Percentiles rank a stretch among this genome's conserved stretches.
phyloP scores from a whole-genome alignment of 2,329 filamentous ascomycete genomes.

The Alternaria arborescens region DNA sequence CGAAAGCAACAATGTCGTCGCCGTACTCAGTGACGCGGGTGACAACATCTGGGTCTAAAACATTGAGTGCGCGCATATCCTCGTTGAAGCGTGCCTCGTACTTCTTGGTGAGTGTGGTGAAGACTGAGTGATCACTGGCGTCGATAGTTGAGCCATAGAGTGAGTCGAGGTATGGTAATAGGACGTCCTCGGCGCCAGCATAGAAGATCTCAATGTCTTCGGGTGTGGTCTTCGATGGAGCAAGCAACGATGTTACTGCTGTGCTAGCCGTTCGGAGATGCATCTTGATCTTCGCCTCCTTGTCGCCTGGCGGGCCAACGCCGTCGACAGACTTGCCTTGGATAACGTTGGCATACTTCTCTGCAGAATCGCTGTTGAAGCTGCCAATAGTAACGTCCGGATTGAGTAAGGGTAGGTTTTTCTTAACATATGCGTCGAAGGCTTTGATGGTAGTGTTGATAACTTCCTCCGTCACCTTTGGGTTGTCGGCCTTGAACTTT shows the following conservation, averaged over 20 bases:
- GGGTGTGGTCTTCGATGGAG: constrained; percentile 38
- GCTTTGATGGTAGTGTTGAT: constrained; percentile 60
- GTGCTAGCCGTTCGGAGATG: constrained; percentile 72
- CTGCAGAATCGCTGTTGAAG: constrained; percentile 59
- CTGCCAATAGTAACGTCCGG: constrained; percentile 55
- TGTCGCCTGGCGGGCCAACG: constrained; percentile 69
- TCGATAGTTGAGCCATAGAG: constrained; percentile 65
- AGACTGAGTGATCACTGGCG: constrained; percentile 74
- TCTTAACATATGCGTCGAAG: constrained; percentile 67
- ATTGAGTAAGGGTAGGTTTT: constrained; percentile 68
- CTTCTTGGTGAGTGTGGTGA: constrained; percentile 83
- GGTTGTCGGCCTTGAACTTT: constrained; percentile 68
- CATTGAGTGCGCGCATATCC: constrained; percentile 88
- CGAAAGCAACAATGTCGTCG: constrained; percentile 84
- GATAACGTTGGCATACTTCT: constrained; percentile 64
- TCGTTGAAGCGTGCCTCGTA: constrained; percentile 89
- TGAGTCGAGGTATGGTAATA: constrained; percentile 83
- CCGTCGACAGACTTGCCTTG: constrained; percentile 64
- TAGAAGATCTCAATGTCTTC: constrained; percentile 61
- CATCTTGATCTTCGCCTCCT: constrained; percentile 90
- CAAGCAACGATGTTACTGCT: constrained; percentile 61
- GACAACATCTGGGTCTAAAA: constrained; percentile 79
- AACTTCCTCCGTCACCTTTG: constrained; percentile 56
- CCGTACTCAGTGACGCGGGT: constrained; percentile 95
- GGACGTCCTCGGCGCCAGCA: constrained; percentile 69